Base-by-base conservation (phyloP, 345 rosid species). In the Salix caprea region DNA sequence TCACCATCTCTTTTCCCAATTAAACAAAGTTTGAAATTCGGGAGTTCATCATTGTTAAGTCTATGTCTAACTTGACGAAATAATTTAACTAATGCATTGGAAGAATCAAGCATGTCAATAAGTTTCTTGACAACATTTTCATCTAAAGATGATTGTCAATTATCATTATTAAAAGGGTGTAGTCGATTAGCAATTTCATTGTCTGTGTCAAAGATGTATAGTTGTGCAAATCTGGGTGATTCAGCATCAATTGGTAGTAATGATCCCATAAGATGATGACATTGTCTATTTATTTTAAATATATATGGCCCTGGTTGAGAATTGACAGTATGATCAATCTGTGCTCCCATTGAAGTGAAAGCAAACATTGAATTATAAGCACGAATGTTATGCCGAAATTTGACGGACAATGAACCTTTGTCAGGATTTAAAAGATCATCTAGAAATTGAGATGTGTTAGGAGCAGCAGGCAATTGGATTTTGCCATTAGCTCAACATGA, bases 81-180 rank as follows among this genome's bases (percentile, higher is more conserved):
- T 0, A 40, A 11, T 9, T 15, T 12, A 0, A 40, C 54, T 1
- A 68, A 21, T 2, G 6, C 12, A 40, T 39, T 68, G 0, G 12
- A 6, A 21, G 56, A 7, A 60, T 68, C 26, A 23, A 79, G 24
- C 74, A 74, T 68, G 5, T n/a, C 1, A 1, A 42, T 67, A 0
- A 79, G 37, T 6, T 15, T 24, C 0, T 16, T 2, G 16, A 78
- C 72, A 16, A 78, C 42, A 0, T 3, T 0, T 0, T 0, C 8
- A 18, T 73, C 69, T 1, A 75, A 18, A 2, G 14, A 0, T 2
- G 2, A 1, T 19, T 16, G 13, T 6, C 1, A 2, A 1, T 0
- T 1, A 0, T 3, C 11, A 62, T n/a, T 1, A n/a, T 2, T 5
- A 0, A 75, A 40, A 1, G 30, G 0, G 9, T 28, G 3, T 1